These are phyloP conservation scores for Chamaecrista fasciculata DNA, from an alignment of 306 rosid species.

Conservation along the genomic window DNA sequence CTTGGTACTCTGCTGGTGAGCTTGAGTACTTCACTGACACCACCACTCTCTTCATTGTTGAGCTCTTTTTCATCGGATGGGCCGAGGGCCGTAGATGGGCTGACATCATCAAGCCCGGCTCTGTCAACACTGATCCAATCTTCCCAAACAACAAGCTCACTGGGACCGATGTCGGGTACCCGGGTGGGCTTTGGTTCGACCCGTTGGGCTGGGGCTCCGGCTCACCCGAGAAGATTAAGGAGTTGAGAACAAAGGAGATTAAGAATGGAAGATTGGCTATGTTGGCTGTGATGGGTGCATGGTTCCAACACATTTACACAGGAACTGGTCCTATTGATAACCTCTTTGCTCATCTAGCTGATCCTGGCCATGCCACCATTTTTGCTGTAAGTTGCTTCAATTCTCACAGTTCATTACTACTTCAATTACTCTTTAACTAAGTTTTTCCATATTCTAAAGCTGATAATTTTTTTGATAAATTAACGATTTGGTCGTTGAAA, in stretches of 20 bases:
- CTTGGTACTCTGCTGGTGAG: constrained; percentile 76
- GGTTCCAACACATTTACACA: constrained; percentile 79
- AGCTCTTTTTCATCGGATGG: constrained; percentile 70
- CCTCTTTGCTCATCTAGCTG: constrained; percentile 75
- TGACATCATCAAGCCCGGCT: constrained; percentile 66
- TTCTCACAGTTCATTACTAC: too few relatives aligned
- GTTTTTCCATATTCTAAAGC: too few relatives aligned
- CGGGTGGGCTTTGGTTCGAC: constrained; percentile 74
- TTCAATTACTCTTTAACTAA: too few relatives aligned
- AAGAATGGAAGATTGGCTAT: constrained; percentile 74
- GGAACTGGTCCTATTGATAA: constrained; percentile 75
- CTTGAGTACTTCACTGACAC: constrained; percentile 71
- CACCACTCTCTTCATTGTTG: constrained; percentile 62
- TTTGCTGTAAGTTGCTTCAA: constrained; percentile 59
- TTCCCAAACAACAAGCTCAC: constrained; percentile 86
- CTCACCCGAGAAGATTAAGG: constrained; percentile 68
- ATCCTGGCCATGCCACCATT: constrained; percentile 75
- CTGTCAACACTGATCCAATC: constrained; percentile 70
- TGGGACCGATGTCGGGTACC: constrained; percentile 74
- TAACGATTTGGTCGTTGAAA: too few relatives aligned
- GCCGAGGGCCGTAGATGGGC: constrained; percentile 83
- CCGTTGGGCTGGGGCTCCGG: constrained; percentile 78
- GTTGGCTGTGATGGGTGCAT: constrained; percentile 82
- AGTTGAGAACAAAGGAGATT: constrained; percentile 74
- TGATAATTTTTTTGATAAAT: too few relatives aligned